Percentiles rank a stretch among this genome's conserved stretches.
These are phyloP conservation scores for Margaritispora aquatica DNA, from an alignment of 495 filamentous ascomycete genomes.

Conservation along the genomic window DNA sequence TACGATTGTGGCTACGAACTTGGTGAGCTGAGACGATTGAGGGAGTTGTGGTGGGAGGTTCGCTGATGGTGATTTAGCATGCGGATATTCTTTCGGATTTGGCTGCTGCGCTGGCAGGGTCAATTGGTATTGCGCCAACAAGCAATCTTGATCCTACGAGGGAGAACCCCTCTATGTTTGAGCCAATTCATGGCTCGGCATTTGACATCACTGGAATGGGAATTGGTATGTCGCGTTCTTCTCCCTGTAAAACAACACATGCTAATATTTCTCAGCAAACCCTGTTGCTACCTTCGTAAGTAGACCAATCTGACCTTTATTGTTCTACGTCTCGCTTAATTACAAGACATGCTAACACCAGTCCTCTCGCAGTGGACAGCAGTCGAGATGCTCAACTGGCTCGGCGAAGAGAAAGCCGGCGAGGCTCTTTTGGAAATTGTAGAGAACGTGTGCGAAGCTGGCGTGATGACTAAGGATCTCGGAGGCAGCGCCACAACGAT, in stretches of 20 bases:
- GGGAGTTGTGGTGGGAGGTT: neutral
- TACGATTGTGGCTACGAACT: constrained; percentile 51
- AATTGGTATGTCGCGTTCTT: constrained; percentile 31
- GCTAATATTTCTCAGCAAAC: constrained; percentile 1
- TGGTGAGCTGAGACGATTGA: constrained; percentile 16
- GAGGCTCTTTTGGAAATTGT: constrained; percentile 49
- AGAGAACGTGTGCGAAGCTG: constrained; percentile 51
- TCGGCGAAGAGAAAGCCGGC: constrained; percentile 50
- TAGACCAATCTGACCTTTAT: too few relatives aligned
- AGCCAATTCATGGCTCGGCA: constrained; percentile 74
- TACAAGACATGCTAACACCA: neutral
- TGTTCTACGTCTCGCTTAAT: too few relatives aligned
- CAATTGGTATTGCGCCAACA: constrained; percentile 73
- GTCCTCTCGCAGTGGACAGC: constrained; percentile 54
- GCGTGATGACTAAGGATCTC: constrained; percentile 52
- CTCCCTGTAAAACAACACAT: neutral
- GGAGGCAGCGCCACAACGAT: constrained; percentile 47
- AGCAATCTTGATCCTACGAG: constrained; percentile 62
- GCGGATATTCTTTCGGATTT: constrained; percentile 55
- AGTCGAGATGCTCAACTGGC: constrained; percentile 60
- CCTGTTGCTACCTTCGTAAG: constrained; percentile 8
- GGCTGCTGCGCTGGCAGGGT: constrained; percentile 79
- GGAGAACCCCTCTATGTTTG: constrained; percentile 70
- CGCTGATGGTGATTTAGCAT: constrained; percentile 24
- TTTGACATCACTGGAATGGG: constrained; percentile 69